These are phyloP conservation scores for Aureobasidium mangrovei DNA, from an alignment of 2,329 filamentous ascomycete genomes.

Conservation along the genomic window DNA sequence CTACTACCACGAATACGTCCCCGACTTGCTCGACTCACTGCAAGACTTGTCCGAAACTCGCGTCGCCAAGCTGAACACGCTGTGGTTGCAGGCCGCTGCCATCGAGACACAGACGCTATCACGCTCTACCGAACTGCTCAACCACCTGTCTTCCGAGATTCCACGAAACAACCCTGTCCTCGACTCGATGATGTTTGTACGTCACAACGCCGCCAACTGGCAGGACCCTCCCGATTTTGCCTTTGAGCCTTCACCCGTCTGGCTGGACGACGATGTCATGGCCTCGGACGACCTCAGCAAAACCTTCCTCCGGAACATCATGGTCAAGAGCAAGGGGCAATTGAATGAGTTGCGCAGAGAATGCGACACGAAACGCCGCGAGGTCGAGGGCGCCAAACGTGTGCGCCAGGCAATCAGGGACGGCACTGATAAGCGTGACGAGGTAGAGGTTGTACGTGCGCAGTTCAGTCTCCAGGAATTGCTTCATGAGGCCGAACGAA, in stretches of 20 bases:
- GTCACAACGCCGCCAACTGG: constrained; percentile 76
- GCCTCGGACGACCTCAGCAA: constrained; percentile 79
- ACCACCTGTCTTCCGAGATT: constrained; percentile 70
- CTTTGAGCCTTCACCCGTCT: constrained; percentile 92
- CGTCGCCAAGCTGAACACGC: constrained; percentile 68
- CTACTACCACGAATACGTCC: constrained; percentile 95
- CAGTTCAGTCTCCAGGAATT: constrained; percentile 78
- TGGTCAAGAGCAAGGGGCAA: constrained; percentile 82
- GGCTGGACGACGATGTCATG: constrained; percentile 88
- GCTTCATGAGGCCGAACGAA: constrained; percentile 74
- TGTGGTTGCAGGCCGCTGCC: constrained; percentile 74
- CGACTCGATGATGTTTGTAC: constrained; percentile 96
- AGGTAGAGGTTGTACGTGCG: constrained; percentile 74
- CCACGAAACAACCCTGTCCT: constrained; percentile 77
- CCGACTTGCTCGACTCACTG: constrained; percentile 79
- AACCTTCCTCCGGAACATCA: constrained; percentile 80
- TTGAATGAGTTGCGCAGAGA: constrained; percentile 72
- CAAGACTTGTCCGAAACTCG: constrained; percentile 91
- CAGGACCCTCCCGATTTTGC: constrained; percentile 75
- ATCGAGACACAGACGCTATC: constrained; percentile 74
- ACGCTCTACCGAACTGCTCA: constrained; percentile 62
- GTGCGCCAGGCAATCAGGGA: constrained; percentile 68
- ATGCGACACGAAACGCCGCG: constrained; percentile 74
- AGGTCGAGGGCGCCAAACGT: constrained; percentile 70
- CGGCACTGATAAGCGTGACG: constrained; percentile 80